Base-by-base conservation (phyloP, 2,329 filamentous ascomycete genomes). In the Coleophoma eucalyptorum region DNA sequence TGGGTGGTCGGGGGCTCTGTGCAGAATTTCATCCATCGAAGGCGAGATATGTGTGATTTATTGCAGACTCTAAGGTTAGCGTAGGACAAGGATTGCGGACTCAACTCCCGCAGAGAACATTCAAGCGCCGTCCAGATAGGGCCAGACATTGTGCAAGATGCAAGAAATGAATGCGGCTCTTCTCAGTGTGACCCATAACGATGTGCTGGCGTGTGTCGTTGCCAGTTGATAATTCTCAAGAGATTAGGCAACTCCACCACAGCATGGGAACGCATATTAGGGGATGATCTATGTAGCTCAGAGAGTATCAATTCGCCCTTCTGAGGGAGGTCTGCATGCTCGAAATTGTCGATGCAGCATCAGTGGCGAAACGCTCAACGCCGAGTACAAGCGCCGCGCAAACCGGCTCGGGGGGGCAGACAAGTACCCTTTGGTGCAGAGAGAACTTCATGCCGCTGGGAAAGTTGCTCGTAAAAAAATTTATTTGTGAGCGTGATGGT, bases 141-240 rank as follows among this genome's bases (percentile, higher is more conserved):
- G 69, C 66, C 65, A 67, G 68, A 61, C 65, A 51, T 58, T 55
- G 58, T 62, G 55, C 50, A 52, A 64, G 52, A 61, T 62, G 64
- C 63, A 67, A 62, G 65, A 62, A 57, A 63, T 64, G 58, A 26
- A 81, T 85, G 81, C 81, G 81, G 81, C 81, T 83, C 80, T 83
- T 76, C 26, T 62, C 66, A 57, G 79, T 81, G 80, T 80, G 80
- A 82, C 80, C 81, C 80, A 81, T 83, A 74, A 66, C 89, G 89
- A 91, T 95, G 90, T 87, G 90, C 79, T 95, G 90, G 90, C 90
- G 86, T 85, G 76, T 78, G 78, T 86, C 79, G 78, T 83, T 81
- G 81, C 89, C 89, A 93, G 86, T 92, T 84, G 79, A 84, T 82
- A 76, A 77, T 79, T 72, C 71, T 73, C 75, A 74, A 77, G 75